Evolutionary conservation across 306 rosid species (phyloP).

Genomic region (Quercus glauca): DNA sequence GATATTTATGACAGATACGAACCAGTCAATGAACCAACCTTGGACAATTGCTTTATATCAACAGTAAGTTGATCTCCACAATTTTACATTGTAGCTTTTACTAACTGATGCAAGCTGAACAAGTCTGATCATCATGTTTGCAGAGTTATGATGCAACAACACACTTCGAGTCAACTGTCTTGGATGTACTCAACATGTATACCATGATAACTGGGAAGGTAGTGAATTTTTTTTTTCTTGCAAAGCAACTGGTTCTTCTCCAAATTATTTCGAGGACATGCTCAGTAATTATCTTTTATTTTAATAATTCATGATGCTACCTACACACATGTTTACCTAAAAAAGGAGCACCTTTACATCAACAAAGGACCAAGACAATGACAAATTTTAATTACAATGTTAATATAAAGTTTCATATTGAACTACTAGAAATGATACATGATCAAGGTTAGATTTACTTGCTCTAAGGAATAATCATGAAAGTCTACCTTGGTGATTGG

Average conservation of each 20-base stretch:
- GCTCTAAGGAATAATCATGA: neutral
- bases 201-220: conserved; percentile 93
- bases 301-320: neutral
- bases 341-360: neutral
- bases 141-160: conserved; percentile 99
- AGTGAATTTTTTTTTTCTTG: conserved; percentile 14
- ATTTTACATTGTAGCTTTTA: neutral
- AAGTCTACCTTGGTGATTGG: neutral
- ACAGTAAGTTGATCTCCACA: conserved; percentile 46
- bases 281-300: neutral
- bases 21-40: conserved; percentile 84
- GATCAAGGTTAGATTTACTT: too few species aligned
- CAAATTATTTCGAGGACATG: neutral
- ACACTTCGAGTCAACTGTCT: conserved; percentile 90
- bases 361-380: neutral
- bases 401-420: neutral
- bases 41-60: conserved; percentile 93
- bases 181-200: conserved; percentile 93
- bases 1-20: conserved; percentile 83
- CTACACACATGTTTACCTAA: neutral
- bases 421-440: neutral
- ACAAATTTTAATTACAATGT: neutral
- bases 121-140: conserved; percentile 13
- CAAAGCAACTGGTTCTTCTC: conserved; percentile 1
- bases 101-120: neutral